Evolutionary conservation across 495 filamentous ascomycete species (phyloP).

Genomic region (Cercophora newfieldiana): DNA sequence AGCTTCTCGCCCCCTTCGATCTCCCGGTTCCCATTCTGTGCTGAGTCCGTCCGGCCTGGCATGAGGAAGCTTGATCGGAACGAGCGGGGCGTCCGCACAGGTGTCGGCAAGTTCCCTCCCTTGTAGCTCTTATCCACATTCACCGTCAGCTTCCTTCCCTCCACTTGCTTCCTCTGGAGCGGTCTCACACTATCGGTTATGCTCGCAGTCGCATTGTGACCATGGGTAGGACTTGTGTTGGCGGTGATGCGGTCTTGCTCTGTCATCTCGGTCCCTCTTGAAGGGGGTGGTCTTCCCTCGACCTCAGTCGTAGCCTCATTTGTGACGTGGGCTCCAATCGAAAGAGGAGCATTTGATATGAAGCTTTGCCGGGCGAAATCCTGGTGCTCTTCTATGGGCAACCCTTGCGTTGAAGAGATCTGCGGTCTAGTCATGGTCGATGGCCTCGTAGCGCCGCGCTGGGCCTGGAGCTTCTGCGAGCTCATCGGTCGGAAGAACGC

Average conservation of each 20-base stretch:
- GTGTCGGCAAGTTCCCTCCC: conserved; percentile 48
- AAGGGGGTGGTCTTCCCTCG: conserved; percentile 61
- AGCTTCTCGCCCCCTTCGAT: conserved; percentile 71
- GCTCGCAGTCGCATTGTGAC: conserved; percentile 63
- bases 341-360: conserved; percentile 49
- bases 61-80: conserved; percentile 69
- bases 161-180: conserved; percentile 57
- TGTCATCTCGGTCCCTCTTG: conserved; percentile 77
- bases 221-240: conserved; percentile 71
- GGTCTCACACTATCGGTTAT: conserved; percentile 73
- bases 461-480: conserved; percentile 89
- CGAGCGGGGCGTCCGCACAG: conserved; percentile 67
- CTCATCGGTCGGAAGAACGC: conserved; percentile 97
- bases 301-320: conserved; percentile 56
- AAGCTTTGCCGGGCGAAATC: conserved; percentile 46
- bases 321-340: conserved; percentile 32
- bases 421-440: conserved; percentile 40
- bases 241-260: conserved; percentile 68
- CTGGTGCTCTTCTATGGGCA: conserved; percentile 32
- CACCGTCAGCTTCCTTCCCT: conserved; percentile 54
- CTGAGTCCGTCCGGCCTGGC: no score
- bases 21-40: conserved; percentile 51
- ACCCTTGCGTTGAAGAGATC: conserved; percentile 33
- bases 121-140: conserved; percentile 59
- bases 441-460: conserved; percentile 61